Evolutionary conservation across 345 rosid genomes (phyloP).

Genomic region (Dovyalis caffra): DNA sequence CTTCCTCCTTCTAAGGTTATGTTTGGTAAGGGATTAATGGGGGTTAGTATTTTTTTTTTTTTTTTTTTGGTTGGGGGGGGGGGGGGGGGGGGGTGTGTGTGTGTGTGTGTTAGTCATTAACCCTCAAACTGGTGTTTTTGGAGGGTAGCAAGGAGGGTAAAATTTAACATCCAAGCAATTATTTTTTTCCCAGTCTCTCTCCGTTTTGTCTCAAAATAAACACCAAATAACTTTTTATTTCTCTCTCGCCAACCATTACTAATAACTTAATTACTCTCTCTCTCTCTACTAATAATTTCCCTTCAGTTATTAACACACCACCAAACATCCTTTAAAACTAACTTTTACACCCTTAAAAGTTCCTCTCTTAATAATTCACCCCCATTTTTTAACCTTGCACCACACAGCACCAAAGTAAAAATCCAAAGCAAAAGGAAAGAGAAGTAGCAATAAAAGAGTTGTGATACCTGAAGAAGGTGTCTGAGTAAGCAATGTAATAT

Average conservation of each 20-base stretch:
- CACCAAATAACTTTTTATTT: not conserved
- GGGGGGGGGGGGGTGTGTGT: no score
- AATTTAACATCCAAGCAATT: not conserved
- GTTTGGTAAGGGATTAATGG: no score
- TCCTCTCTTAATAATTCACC: not conserved
- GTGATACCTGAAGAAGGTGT: conserved; percentile 97
- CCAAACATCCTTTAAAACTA: not conserved
- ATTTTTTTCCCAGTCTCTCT: not conserved
- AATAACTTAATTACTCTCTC: not conserved
- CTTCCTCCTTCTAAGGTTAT: no score
- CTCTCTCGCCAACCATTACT: not conserved
- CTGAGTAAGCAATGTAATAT: conserved; percentile 92
- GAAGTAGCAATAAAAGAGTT: conserved; percentile 6
- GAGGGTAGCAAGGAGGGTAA: not conserved
- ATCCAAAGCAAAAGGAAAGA: not conserved
- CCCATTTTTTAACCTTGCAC: not conserved
- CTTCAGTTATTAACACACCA: not conserved
- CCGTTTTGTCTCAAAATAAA: not conserved
- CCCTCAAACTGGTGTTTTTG: not conserved
- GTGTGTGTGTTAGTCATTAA: no score
- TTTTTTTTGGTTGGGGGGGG: no score
- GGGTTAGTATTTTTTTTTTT: no score
- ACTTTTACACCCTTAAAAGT: not conserved
- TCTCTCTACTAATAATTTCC: not conserved
- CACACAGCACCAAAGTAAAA: not conserved